phyloP scores from a whole-genome alignment of 1,284 basidiomycete genomes.

The Pseudomicrostroma phylloplanum region DNA sequence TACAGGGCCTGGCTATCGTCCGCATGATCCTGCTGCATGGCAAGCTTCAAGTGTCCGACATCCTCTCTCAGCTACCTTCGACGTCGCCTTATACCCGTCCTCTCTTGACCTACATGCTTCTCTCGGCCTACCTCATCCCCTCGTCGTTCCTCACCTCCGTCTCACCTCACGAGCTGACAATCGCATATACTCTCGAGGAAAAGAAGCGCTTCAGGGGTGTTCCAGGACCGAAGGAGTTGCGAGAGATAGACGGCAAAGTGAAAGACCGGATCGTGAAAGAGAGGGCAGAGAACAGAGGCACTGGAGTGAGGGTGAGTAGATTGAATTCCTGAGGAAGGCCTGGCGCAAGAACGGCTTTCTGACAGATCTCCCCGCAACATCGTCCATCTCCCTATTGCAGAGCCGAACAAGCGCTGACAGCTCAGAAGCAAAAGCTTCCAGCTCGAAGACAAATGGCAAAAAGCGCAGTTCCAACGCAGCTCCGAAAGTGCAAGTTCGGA shows the following conservation, averaged over 20 bases:
- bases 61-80: constrained; percentile 25
- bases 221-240: constrained; percentile 51
- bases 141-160: constrained; percentile 50
- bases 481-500: too few relatives aligned
- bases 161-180: constrained; percentile 43
- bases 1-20: constrained; percentile 3
- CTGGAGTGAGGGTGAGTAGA: constrained; percentile 25
- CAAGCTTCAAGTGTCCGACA: constrained; percentile 22
- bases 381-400: too few relatives aligned
- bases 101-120: constrained; percentile 25
- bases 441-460: too few relatives aligned
- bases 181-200: constrained; percentile 39
- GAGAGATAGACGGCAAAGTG: constrained; percentile 43
- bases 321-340: constrained; percentile 22
- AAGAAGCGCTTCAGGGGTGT: constrained; percentile 43
- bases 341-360: background rate
- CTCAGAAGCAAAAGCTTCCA: too few relatives aligned
- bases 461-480: too few relatives aligned
- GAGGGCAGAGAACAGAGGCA: constrained; percentile 11
- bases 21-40: background rate
- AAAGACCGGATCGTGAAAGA: constrained; percentile 48
- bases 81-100: constrained; percentile 6
- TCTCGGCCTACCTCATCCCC: constrained; percentile 36
- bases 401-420: too few relatives aligned
- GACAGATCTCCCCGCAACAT: too few relatives aligned